Evolutionary conservation across 176 grass and related monocot species (phyloP), one percentile per base, ranked within the genome.

Genomic region (Juncus effusus): DNA sequence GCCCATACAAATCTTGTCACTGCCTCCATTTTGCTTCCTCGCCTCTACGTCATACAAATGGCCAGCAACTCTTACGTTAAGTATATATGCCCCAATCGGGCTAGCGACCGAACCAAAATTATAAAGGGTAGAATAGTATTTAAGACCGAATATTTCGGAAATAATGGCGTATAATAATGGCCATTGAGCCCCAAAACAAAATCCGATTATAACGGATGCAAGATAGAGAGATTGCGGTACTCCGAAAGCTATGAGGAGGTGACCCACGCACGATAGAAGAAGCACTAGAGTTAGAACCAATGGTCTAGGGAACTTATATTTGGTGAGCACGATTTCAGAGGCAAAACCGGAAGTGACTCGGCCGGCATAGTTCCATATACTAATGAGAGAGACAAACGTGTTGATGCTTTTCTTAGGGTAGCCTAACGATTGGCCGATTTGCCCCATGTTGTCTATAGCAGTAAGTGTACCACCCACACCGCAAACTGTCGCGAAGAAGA

Each of bases 371-470:
- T 89, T 95, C 86, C 90, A 95, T 72, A 95, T 89, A 74, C 90
- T 95, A 77, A 95, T 79, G 3, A 95, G 82, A 0, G 90, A 86
- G 10, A 89, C 90, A 67, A 95, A 83, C 35, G 85, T 96, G 82
- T 76, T 90, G 55, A 96, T 83, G 77, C 80, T 89, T 60, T 83
- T 83, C 4, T 58, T 38, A 9, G 85, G 82, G 79, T 96, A 91
- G 0, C 84, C 84, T 6, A 96, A 65, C 5, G 92, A 96, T 50
- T 88, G 81, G 0, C 87, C 92, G 59, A 96, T 96, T 76, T 96
- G 87, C 3, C 84, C 92, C 92, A 91, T 96, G 84, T 96, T 91
- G 79, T 96, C 92, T 67, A 96, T 96, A 11, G 92, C 92, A 0
- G 92, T 91, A 44, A 88, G 66, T 13, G 87, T 96, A 45, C 87